Percentiles rank a stretch among this genome's conserved stretches.
phyloP scores from a whole-genome alignment of 768 basidiomycete species.

The Macrolepiota fuliginosa region DNA sequence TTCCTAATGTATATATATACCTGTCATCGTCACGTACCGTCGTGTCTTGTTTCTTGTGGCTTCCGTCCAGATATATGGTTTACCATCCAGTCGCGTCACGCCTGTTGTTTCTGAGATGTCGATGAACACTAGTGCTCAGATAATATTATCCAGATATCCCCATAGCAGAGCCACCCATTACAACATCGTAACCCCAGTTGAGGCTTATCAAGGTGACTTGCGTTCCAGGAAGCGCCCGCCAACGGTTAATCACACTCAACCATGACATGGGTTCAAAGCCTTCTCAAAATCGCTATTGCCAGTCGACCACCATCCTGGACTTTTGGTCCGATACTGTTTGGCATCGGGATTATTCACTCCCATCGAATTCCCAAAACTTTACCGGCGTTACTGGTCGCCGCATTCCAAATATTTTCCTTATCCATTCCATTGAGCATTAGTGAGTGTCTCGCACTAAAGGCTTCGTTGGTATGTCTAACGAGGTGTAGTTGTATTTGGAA shows the following conservation, averaged over 20 bases:
- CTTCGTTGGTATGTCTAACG: not conserved
- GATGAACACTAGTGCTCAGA: too few species aligned
- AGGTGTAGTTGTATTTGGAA: constrained; percentile 16
- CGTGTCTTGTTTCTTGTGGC: too few species aligned
- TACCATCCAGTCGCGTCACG: too few species aligned
- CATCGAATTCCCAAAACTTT: constrained; percentile 7
- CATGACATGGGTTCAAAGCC: not conserved
- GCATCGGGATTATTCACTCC: constrained; percentile 12
- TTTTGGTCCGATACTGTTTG: constrained; percentile 14
- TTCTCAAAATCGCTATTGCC: constrained; percentile 1
- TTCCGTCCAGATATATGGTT: too few species aligned
- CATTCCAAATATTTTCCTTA: constrained; percentile 8
- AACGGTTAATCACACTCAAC: not conserved
- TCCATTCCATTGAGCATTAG: constrained; percentile 10
- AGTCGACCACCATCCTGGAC: constrained; percentile 15
- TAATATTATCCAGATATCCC: not conserved
- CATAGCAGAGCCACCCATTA: not conserved
- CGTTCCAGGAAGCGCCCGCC: not conserved
- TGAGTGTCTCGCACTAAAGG: not conserved
- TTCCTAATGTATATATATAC: too few species aligned
- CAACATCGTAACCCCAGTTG: not conserved
- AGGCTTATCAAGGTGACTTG: too few species aligned
- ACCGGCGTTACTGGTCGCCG: not conserved
- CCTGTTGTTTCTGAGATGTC: too few species aligned
- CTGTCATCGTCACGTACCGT: too few species aligned